A percentile compares a stretch with the other conserved stretches of the same genome.
These are phyloP conservation scores for Penicillium nordicum DNA, from an alignment of 2,329 filamentous ascomycete genomes.

Conservation along the genomic window DNA sequence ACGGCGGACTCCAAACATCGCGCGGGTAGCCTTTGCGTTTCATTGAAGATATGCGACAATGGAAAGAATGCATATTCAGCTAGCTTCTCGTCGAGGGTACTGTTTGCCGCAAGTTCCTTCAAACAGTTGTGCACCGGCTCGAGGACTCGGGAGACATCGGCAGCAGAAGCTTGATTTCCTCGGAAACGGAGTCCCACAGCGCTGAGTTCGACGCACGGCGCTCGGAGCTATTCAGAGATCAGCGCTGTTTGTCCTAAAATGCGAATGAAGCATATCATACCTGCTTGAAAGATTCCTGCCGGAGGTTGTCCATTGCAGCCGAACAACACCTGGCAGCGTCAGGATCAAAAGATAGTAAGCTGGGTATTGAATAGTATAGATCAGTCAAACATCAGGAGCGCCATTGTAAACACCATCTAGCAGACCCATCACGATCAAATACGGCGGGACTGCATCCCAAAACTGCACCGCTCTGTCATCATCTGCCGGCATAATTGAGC, in stretches of 20 bases:
- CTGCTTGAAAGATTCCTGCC: constrained; percentile 43
- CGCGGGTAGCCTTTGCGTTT: constrained; percentile 68
- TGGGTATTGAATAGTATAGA: background rate
- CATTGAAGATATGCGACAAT: constrained; percentile 77
- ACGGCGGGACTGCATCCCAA: constrained; percentile 5
- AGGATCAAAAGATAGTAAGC: background rate
- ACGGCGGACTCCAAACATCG: constrained; percentile 69
- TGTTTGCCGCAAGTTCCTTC: constrained; percentile 38
- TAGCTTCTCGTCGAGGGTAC: constrained; percentile 69
- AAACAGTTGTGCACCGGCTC: constrained; percentile 42
- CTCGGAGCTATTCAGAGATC: constrained; percentile 49
- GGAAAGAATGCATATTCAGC: constrained; percentile 96
- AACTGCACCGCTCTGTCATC: constrained; percentile 15
- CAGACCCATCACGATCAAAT: constrained; percentile 4
- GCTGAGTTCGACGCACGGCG: constrained; percentile 57
- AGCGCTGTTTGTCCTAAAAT: background rate
- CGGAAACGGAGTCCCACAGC: constrained; percentile 52
- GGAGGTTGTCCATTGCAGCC: constrained; percentile 34
- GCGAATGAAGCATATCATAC: constrained; percentile 21
- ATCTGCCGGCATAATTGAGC: constrained; percentile 27
- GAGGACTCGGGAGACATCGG: constrained; percentile 49
- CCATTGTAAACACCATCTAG: background rate
- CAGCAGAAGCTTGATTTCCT: constrained; percentile 43
- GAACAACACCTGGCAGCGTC: background rate
- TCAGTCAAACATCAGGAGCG: background rate